Evolutionary conservation across 805 yeast species (phyloP).

Genomic region (Candida khao-thaluensis): DNA sequence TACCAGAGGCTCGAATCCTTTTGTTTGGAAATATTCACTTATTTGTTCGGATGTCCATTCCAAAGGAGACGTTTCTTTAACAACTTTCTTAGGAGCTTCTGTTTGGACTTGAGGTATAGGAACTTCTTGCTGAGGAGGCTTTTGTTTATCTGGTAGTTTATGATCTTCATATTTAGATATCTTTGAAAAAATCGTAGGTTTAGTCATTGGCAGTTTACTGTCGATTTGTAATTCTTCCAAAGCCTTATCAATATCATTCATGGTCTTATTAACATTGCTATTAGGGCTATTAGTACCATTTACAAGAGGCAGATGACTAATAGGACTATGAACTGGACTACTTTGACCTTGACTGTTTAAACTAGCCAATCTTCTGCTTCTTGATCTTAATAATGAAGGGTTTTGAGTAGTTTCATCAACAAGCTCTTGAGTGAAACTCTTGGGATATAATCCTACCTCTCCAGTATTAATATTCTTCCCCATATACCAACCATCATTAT

Average conservation of each 20-base stretch:
- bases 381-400: constrained; percentile 34
- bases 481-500: constrained; percentile 96
- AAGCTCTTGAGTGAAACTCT: constrained; percentile 70
- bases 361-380: constrained; percentile 50
- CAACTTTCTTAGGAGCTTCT: constrained; percentile 9
- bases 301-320: constrained; percentile 4
- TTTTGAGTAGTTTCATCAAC: constrained; percentile 14
- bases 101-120: constrained; percentile 1
- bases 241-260: constrained; percentile 73
- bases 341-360: constrained; percentile 4
- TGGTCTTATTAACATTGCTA: constrained; percentile 46
- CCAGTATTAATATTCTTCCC: constrained; percentile 74
- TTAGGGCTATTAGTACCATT: constrained; percentile 1
- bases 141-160: not conserved
- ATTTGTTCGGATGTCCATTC: constrained; percentile 89
- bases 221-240: constrained; percentile 55
- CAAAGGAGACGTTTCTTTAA: constrained; percentile 28
- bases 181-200: constrained; percentile 5
- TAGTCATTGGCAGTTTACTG: constrained; percentile 9
- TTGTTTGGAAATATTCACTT: constrained; percentile 62
- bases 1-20: constrained; percentile 73
- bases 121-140: constrained; percentile 6
- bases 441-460: constrained; percentile 87
- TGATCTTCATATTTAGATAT: constrained; percentile 5
- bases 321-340: constrained; percentile 11